Base-by-base conservation (phyloP, 805 yeast genomes). In the Wickerhamiella parazyma region DNA sequence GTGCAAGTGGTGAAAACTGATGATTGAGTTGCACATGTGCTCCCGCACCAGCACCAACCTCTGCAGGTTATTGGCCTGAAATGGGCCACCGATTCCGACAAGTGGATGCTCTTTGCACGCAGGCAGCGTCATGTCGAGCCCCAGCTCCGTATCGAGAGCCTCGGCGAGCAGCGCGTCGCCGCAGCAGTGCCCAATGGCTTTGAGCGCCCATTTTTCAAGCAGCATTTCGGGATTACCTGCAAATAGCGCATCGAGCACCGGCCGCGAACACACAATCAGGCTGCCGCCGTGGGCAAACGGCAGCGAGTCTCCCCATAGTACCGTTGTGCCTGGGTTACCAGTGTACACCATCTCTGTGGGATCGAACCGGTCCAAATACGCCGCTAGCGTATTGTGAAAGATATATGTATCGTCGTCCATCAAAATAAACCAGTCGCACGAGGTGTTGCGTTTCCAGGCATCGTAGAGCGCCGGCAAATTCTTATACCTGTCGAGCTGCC, bases 241-340 rank as follows among this genome's bases (percentile, higher is more conserved):
- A 36, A 60, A 52, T 18, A 57, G 49, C 16, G 36, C 37, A 14
- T 51, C 48, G 52, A 62, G 49, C 4, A 64, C 57, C 3, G 56
- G 60, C 2, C 52, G 50, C 7, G 65, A 59, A 16, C 62, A 42
- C 2, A 60, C 54, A 4, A 62, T 58, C 7, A 65, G 67, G 1
- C 61, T 50, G 6, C 66, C 68, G n/a, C 68, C 68, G 44, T 63
- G 65, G 11, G 64, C 66, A 48, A 62, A 64, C 17, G 35, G 33
- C 11, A 33, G n/a, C 17, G 11, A 19, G 14, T 16, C 34, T 7
- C 31, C 16, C 16, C 16, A 28, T 11, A 28, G 5, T 19, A 22
- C 16, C 26, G 45, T 33, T 20, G 46, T 44, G 18, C 61, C 60
- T 1, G 53, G 54, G 1, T 54, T 44, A 1, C 67, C 68, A 28